Base-by-base conservation (phyloP, 176 grass and related monocot species). In the Ananas comosus region DNA sequence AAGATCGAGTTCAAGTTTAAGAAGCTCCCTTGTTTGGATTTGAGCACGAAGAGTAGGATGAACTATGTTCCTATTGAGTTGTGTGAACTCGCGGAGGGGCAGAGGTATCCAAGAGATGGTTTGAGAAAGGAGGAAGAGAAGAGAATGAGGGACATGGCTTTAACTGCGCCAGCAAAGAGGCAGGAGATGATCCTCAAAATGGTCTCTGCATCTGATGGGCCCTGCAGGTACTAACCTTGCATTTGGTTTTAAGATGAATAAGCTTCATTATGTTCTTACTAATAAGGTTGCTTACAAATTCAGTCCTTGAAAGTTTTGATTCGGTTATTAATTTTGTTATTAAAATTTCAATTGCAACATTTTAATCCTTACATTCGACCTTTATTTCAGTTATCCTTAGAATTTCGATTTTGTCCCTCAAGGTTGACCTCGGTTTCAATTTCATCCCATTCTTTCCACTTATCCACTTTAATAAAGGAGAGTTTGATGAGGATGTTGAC, bases 1-100 rank as follows among this genome's bases (percentile, higher is more conserved):
- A 18, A 19, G 58, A 75, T 47, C 65, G 68, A 22, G 63, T 81
- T 88, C 12, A 51, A 65, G 17, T 88, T 77, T 52, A 50, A 64
- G 53, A 75, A 71, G 82, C 86, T 88, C 63, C 82, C 82, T 48
- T 88, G 82, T 64, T 78, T 88, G 78, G 78, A 85, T 67, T 79
- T 88, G 78, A 85, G 86, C 71, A 85, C 70, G 72, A 87, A 85
- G 28, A 82, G 81, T 12, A 81, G 75, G 70, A 54, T 51, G 24
- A 88, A 88, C 17, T 74, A 79, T 61, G 74, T 88, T 52, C 78
- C 86, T 2, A 81, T 88, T 73, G 86, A 88, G 64, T 48, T 88
- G n/a, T 88, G 86, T 49, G 70, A 53, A 21, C 56, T 88, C 63
- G 63, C 74, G 64, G 82, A 85, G 75, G 86, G 82, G 13, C 82